phyloP scores from a whole-genome alignment of 257 asterid species.

The Nicotiana paniculata region DNA sequence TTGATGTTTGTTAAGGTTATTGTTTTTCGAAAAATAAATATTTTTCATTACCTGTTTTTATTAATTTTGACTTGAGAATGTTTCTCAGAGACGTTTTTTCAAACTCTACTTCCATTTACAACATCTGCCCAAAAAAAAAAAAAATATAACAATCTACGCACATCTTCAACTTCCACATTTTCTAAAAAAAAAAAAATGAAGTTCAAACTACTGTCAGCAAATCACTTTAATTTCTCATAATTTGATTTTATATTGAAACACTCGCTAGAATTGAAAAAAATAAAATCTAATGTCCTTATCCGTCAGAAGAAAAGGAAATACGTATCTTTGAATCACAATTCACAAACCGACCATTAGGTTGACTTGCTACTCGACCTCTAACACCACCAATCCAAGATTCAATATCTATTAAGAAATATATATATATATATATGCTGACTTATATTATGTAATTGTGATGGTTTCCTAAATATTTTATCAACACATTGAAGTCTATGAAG shows the following conservation, averaged over 20 bases:
- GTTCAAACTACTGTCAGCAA: neutral
- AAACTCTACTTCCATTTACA: neutral
- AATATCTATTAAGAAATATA: neutral
- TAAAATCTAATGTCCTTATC: neutral
- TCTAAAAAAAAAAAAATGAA: too few species aligned
- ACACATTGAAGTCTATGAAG: neutral
- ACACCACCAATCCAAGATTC: too few species aligned
- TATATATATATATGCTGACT: neutral
- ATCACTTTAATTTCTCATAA: neutral
- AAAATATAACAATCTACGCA: too few species aligned
- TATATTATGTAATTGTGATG: too few species aligned
- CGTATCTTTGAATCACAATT: neutral
- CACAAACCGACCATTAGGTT: slow-evolving; percentile 1
- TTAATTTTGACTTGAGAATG: neutral
- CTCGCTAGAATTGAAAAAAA: neutral
- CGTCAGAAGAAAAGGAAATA: neutral
- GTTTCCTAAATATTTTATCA: neutral
- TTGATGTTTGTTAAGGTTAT: neutral
- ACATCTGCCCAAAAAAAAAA: neutral
- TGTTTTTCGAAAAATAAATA: too few species aligned
- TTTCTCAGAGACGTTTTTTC: neutral
- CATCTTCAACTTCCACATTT: neutral
- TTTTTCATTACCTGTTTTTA: neutral
- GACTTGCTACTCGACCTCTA: neutral
- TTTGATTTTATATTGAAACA: neutral